A percentile compares a stretch with the other conserved stretches of the same genome.
Evolutionary conservation across 257 asterid species (phyloP).

Genomic region (Galeopsis tetrahit): DNA sequence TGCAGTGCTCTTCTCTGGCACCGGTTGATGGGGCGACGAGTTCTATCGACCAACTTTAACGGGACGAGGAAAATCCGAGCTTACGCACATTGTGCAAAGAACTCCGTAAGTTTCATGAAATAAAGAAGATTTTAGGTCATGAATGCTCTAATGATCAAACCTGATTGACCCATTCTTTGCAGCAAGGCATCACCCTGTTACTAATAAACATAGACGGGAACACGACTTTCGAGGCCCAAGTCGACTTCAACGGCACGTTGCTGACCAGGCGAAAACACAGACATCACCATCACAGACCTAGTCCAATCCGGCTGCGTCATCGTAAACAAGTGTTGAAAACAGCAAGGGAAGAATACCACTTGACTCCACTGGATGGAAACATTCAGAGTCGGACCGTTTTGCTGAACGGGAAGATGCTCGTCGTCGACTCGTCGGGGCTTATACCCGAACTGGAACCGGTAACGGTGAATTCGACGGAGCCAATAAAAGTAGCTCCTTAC

Average conservation of each 20-base stretch:
- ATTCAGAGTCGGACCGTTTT: conserved; percentile 69
- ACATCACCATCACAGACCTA: conserved; percentile 38
- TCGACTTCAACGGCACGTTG: conserved; percentile 42
- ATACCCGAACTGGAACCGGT: conserved; percentile 65
- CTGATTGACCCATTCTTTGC: conserved; percentile 37
- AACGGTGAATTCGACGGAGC: conserved; percentile 54
- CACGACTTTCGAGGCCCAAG: conserved; percentile 43
- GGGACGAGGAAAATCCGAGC: conserved; percentile 69
- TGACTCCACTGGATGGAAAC: conserved; percentile 74
- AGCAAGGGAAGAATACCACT: conserved; percentile 80
- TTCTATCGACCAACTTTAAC: conserved; percentile 53
- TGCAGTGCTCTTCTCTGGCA: conserved; percentile 95
- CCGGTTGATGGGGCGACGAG: conserved; percentile 73
- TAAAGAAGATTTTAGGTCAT: background rate
- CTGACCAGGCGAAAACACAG: conserved; percentile 32
- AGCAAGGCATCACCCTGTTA: conserved; percentile 71
- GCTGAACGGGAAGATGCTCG: conserved; percentile 67
- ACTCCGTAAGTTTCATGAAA: conserved; percentile 56
- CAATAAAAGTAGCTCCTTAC: conserved; percentile 59
- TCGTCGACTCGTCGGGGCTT: conserved; percentile 48
- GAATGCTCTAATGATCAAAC: background rate
- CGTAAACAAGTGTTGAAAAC: conserved; percentile 28
- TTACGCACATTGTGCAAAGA: conserved; percentile 78
- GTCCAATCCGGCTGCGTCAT: conserved; percentile 29
- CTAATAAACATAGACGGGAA: conserved; percentile 77